phyloP scores from a whole-genome alignment of 768 basidiomycete species.

The Mycena alexandri region DNA sequence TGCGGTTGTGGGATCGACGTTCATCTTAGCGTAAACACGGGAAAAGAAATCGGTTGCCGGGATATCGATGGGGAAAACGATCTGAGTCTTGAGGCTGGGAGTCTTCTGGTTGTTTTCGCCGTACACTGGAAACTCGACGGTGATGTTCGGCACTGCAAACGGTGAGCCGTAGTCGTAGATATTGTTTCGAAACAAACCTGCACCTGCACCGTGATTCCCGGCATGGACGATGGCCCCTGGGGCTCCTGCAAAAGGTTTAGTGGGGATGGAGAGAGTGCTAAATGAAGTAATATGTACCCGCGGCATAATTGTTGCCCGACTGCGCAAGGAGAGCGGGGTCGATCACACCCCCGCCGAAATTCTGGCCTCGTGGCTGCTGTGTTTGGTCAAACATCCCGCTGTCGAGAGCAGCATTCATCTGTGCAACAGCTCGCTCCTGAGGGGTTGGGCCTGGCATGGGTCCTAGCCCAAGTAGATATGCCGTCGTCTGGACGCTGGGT shows the following conservation, averaged over 20 bases:
- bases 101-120: constrained; percentile 1
- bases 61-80: constrained; percentile 1
- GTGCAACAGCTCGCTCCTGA: not conserved
- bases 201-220: not conserved
- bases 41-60: constrained; percentile 4
- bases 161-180: no score
- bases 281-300: not conserved
- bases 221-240: not conserved
- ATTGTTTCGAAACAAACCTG: no score
- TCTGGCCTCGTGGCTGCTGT: no score
- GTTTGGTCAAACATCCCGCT: constrained; percentile 1
- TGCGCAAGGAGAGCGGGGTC: not conserved
- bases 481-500: not conserved
- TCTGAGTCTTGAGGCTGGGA: not conserved
- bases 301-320: not conserved
- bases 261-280: no score
- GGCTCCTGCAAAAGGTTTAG: no score
- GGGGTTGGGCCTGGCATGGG: not conserved
- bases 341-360: no score
- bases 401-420: not conserved
- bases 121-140: not conserved
- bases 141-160: constrained; percentile 2
- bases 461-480: not conserved
- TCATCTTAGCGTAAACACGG: constrained; percentile 3
- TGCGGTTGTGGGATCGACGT: constrained; percentile 2